Evolutionary conservation across 495 filamentous ascomycete genomes (phyloP).

Genomic region (Penicillium pancosmium): DNA sequence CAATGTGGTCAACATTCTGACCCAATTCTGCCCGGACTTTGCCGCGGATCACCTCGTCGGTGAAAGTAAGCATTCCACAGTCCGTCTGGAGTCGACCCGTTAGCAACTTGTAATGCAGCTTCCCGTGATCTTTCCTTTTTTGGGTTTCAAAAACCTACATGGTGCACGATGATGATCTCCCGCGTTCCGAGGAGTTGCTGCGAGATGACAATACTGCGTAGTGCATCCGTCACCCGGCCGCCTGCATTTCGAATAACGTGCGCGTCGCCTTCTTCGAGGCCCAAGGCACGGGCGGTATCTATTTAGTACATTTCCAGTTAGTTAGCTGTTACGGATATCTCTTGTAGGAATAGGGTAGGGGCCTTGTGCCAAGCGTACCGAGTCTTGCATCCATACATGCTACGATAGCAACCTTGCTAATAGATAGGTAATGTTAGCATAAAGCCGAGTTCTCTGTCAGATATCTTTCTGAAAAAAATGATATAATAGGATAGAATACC

Average conservation of each 20-base stretch:
- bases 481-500: constrained; percentile 31
- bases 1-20: constrained; percentile 48
- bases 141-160: constrained; percentile 36
- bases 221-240: constrained; percentile 64
- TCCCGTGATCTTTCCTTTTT: no score
- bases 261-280: constrained; percentile 74
- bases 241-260: constrained; percentile 84
- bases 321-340: neutral
- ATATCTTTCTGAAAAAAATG: neutral
- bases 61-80: constrained; percentile 84
- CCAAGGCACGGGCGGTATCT: constrained; percentile 69
- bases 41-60: constrained; percentile 61
- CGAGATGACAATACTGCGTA: constrained; percentile 76
- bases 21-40: constrained; percentile 62
- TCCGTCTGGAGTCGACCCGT: constrained; percentile 38
- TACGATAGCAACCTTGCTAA: constrained; percentile 45
- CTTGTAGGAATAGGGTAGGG: no score
- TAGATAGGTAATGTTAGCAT: constrained; percentile 1
- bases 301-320: neutral
- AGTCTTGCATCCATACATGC: constrained; percentile 90
- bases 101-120: neutral
- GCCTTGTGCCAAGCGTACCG: constrained; percentile 22
- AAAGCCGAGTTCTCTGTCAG: no score
- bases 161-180: constrained; percentile 78
- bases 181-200: constrained; percentile 80